Conservation (phyloP, 2,329 filamentous ascomycete species). For the Colletotrichum gigasporum region DNA sequence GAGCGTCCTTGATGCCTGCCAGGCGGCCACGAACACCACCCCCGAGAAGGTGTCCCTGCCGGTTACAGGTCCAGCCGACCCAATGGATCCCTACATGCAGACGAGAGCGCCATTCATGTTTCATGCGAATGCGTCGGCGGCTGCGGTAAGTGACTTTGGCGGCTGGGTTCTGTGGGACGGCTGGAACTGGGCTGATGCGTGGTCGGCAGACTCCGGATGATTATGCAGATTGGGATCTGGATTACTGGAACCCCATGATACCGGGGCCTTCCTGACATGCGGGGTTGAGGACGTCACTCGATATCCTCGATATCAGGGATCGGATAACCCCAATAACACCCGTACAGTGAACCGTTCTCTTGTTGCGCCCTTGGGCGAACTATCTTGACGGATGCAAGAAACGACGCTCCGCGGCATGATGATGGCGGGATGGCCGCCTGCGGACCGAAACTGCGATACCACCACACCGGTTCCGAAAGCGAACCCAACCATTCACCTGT, state of each 20-base stretch:
- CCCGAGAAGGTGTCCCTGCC: conserved; percentile 45
- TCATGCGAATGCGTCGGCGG: conserved; percentile 40
- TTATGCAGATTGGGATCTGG: conserved; percentile 31
- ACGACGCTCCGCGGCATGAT: neutral
- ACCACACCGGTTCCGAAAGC: neutral
- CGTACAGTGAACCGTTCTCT: neutral
- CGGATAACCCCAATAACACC: neutral
- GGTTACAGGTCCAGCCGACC: conserved; percentile 18
- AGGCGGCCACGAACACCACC: conserved; percentile 53
- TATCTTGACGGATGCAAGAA: neutral
- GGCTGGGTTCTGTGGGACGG: conserved; percentile 52
- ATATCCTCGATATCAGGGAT: neutral
- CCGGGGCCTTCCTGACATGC: conserved; percentile 12
- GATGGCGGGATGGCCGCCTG: neutral
- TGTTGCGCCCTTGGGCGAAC: neutral
- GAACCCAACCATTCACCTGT: neutral
- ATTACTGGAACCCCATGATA: conserved; percentile 27
- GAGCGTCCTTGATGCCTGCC: conserved; percentile 53
- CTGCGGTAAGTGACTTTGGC: conserved; percentile 39
- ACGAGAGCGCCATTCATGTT: conserved; percentile 38
- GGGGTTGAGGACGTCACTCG: conserved; percentile 1
- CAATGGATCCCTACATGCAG: conserved; percentile 33
- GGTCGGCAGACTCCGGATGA: conserved; percentile 32
- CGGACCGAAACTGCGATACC: neutral
- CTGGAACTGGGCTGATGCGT: conserved; percentile 44